These are phyloP conservation scores for Aspergillus terreus DNA, from an alignment of 2,329 filamentous ascomycete genomes.

Conservation along the genomic window DNA sequence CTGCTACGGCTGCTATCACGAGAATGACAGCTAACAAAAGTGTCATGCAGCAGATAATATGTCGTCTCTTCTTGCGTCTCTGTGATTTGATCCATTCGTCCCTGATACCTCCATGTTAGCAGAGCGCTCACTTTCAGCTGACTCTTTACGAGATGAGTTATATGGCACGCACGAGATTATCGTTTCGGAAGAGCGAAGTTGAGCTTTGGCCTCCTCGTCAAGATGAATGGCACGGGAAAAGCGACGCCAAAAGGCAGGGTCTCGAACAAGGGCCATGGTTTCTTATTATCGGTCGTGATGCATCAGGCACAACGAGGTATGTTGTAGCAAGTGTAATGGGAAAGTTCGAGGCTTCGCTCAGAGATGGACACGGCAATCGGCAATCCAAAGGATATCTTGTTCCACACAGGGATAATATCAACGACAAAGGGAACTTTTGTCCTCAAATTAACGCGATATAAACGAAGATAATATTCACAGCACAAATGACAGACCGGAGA, in stretches of 20 bases:
- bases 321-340: too few species aligned
- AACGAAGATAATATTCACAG: too few species aligned
- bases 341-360: too few species aligned
- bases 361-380: too few species aligned
- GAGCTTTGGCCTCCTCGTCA: slow-evolving; percentile 46
- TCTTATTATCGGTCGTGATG: slow-evolving; percentile 2
- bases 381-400: too few species aligned
- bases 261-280: slow-evolving; percentile 49
- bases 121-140: background rate
- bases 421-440: too few species aligned
- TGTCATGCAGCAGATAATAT: slow-evolving; percentile 42
- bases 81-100: slow-evolving; percentile 53
- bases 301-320: background rate
- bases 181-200: background rate
- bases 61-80: slow-evolving; percentile 46
- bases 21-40: slow-evolving; percentile 27
- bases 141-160: too few species aligned
- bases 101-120: slow-evolving; percentile 28
- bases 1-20: slow-evolving; percentile 44
- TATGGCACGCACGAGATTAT: background rate
- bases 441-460: too few species aligned
- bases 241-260: slow-evolving; percentile 59
- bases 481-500: too few species aligned
- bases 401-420: too few species aligned
- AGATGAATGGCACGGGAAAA: slow-evolving; percentile 57